Percentiles rank a stretch among this genome's conserved stretches.
Conservation (phyloP, 495 filamentous ascomycete species). For the Xylaria scruposa region DNA sequence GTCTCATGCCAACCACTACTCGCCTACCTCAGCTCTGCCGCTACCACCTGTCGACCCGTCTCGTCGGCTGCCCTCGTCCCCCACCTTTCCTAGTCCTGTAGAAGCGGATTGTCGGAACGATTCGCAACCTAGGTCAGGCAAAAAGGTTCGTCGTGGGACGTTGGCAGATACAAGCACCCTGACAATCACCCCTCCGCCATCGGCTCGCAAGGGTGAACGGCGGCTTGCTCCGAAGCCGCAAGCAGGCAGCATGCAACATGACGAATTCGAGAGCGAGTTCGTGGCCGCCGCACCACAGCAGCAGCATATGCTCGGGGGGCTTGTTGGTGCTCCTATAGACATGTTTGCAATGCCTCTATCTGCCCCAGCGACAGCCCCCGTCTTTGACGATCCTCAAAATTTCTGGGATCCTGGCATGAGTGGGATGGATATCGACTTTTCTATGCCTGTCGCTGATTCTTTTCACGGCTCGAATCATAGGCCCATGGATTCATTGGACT, state of each 20-base stretch:
- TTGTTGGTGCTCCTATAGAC: slow-evolving; percentile 46
- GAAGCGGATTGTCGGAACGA: slow-evolving; percentile 31
- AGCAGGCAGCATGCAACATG: slow-evolving; percentile 60
- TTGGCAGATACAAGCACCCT: slow-evolving; percentile 47
- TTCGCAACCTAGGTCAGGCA: slow-evolving; percentile 40
- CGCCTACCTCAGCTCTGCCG: slow-evolving; percentile 57
- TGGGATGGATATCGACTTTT: slow-evolving; percentile 65
- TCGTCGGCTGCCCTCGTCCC: slow-evolving; percentile 62
- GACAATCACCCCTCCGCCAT: slow-evolving; percentile 60
- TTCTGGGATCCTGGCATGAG: slow-evolving; percentile 75
- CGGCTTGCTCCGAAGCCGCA: slow-evolving; percentile 59
- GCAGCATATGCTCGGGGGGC: slow-evolving; percentile 46
- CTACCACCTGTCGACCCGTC: slow-evolving; percentile 65
- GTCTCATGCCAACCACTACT: slow-evolving; percentile 65
- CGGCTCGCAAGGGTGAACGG: slow-evolving; percentile 56
- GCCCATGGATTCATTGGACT: slow-evolving; percentile 55
- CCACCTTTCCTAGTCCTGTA: slow-evolving; percentile 42
- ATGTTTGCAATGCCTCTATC: slow-evolving; percentile 73
- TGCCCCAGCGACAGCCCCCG: slow-evolving; percentile 71
- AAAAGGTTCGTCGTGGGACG: slow-evolving; percentile 50
- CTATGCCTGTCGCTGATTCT: slow-evolving; percentile 41
- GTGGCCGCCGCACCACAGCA: slow-evolving; percentile 46
- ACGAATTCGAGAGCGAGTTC: slow-evolving; percentile 54
- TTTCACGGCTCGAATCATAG: slow-evolving; percentile 48
- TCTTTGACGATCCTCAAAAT: slow-evolving; percentile 67